phyloP scores from a whole-genome alignment of 2,329 filamentous ascomycete genomes.

The Arachnomyces sp. region DNA sequence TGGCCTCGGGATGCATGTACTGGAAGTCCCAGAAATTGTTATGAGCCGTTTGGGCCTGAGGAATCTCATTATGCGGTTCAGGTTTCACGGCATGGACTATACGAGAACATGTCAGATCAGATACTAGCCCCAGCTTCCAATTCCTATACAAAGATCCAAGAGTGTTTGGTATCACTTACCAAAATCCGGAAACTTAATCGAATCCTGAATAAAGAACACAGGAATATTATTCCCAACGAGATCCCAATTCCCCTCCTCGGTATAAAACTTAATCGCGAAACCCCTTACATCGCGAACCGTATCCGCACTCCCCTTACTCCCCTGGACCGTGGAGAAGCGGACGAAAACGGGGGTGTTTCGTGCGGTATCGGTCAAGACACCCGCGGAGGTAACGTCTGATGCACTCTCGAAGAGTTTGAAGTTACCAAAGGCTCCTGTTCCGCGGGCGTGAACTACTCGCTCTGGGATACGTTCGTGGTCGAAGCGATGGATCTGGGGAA shows the following conservation, averaged over 20 bases:
- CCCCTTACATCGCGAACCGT: constrained; percentile 77
- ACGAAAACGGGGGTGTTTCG: constrained; percentile 58
- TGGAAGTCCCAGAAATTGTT: constrained; percentile 74
- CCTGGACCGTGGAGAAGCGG: constrained; percentile 70
- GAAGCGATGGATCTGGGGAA: constrained; percentile 49
- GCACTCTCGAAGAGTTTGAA: constrained; percentile 59
- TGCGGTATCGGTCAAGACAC: constrained; percentile 59
- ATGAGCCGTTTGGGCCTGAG: constrained; percentile 61
- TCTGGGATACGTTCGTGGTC: constrained; percentile 66
- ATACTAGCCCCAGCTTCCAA: constrained; percentile 7
- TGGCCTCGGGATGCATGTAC: constrained; percentile 59
- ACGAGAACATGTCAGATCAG: constrained; percentile 3
- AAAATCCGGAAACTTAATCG: constrained; percentile 64
- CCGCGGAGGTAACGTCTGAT: constrained; percentile 54
- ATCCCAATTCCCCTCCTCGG: constrained; percentile 69
- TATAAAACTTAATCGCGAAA: constrained; percentile 72
- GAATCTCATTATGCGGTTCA: constrained; percentile 61
- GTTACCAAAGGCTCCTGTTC: constrained; percentile 56
- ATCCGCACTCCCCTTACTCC: constrained; percentile 66
- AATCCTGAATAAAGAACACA: constrained; percentile 69
- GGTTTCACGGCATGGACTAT: constrained; percentile 53
- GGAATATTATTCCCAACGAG: constrained; percentile 67
- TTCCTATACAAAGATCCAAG: background rate
- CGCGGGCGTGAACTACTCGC: constrained; percentile 59
- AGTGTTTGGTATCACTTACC: constrained; percentile 28